Conservation (phyloP, 305 asterid species). For the Solanum chacoense region DNA sequence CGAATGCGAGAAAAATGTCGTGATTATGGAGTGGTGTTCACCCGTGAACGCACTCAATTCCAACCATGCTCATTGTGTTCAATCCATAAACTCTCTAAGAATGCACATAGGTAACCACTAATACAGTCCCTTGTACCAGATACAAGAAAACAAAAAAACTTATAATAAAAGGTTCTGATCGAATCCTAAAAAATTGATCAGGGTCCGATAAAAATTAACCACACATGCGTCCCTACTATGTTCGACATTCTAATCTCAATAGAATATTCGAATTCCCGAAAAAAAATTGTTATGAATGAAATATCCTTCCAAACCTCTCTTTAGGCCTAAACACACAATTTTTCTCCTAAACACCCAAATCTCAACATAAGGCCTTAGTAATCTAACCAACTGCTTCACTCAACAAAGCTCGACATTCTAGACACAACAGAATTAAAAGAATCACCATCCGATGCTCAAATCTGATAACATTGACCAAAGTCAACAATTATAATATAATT, state of each 20-base stretch:
- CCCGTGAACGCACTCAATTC: not conserved
- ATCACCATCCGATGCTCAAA: not conserved
- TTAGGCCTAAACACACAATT: not conserved
- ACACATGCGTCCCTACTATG: not conserved
- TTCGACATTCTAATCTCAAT: not conserved
- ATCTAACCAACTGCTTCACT: not conserved
- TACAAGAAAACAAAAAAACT: no score
- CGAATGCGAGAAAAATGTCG: not conserved
- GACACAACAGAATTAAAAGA: not conserved
- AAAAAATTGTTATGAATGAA: not conserved
- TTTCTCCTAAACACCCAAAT: not conserved
- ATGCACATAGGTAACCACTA: not conserved
- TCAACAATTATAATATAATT: no score
- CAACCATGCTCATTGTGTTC: not conserved
- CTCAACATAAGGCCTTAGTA: not conserved
- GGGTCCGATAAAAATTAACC: not conserved
- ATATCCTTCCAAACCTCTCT: not conserved
- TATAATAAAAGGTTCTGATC: not conserved
- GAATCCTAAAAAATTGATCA: not conserved
- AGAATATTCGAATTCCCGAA: not conserved
- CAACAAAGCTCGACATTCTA: not conserved
- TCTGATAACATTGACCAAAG: not conserved
- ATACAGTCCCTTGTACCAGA: no score
- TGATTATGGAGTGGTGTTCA: not conserved
- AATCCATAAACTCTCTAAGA: not conserved